Evolutionary conservation across 2,329 filamentous ascomycete species (phyloP), one percentile per base, ranked within the genome.

Genomic region (Monilinia fructigena): DNA sequence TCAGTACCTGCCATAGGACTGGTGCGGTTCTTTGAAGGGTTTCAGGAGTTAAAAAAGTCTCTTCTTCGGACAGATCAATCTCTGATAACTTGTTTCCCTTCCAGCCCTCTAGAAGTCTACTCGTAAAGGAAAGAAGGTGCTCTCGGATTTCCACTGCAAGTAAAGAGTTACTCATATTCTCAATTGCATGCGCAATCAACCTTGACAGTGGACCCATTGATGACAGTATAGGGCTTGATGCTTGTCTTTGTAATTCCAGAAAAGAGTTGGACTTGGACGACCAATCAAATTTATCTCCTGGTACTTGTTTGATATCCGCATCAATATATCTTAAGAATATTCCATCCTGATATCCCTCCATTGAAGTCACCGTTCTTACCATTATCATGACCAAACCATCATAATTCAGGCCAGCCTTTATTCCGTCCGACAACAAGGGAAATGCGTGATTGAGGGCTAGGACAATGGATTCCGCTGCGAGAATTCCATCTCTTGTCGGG

Each of bases 71-170:
- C 55, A 79, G 74, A 72, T 90, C 88, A 55, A 91, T 81, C 68
- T 87, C 85, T 1, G 87, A 90, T 53, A 91, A 77, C 72, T 89
- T 89, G 75, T 85, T 89, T 71, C 87, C 85, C 31, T 86, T 83
- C 89, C 89, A 91, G 72, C 88, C 86, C 2, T 84, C 81, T 55
- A 83, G 81, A 23, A 91, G 75, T 42, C 66, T 68, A n/a, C 62
- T 67, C 8, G 74, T 71, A 66, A 76, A 76, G 62, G 81, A 82
- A 18, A 83, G 80, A 38, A 90, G 74, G 63, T 87, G 82, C 69
- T 86, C 85, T 23, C 82, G 76, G 5, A 78, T 72, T 65, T 78
- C 77, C 4, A 80, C 71, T 12, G 83, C 76, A 18, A 79, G 71
- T 35, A 74, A 70, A 31, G 78, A 73, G 69, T 86, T 81, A 16